Base-by-base conservation (phyloP, 2,329 filamentous ascomycete genomes). In the Colletotrichum gigasporum region DNA sequence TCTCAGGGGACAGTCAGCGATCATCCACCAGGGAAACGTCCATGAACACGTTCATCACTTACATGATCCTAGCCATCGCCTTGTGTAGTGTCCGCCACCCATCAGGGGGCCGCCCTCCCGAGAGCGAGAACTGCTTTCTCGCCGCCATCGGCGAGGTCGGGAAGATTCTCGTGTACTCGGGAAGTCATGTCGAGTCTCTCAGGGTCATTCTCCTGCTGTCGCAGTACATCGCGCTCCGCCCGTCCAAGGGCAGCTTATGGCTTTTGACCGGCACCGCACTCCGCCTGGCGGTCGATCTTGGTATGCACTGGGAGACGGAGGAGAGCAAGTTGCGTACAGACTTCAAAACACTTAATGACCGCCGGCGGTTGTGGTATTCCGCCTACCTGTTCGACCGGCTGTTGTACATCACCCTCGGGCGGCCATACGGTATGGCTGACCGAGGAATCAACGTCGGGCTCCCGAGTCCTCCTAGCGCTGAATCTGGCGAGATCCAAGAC, bases 1-100 rank as follows among this genome's bases (percentile, higher is more conserved):
- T 34, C 8, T 4, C n/a, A 6, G 12, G 6, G 4, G 14, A 26
- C 3, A 37, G 28, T 26, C 24, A 42, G 53, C 32, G 11, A 54
- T 65, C 12, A 63, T 51, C 52, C 42, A 45, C 12, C 32, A 44
- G 51, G 39, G 62, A 54, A 52, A 54, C 63, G 3, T 68, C 72
- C 16, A 70, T 44, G 47, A 68, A 74, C 56, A 54, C 74, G 12
- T 76, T 76, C 55, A 71, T 68, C 5, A 67, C 69, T 8, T 76
- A 74, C 64, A 75, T 76, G 71, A 68, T 76, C 20, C 69, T 76
- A 16, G 72, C 74, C n/a, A 75, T 76, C n/a, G 72, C 69, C 3
- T 70, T 76, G 7, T 72, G 69, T 37, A 68, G 71, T 44, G 64
- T 75, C 18, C 71, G 67, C 5, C 66, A 71, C 41, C 51, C 70